Base-by-base conservation (phyloP, 176 grass and related monocot genomes). In the Paspalum notatum region DNA sequence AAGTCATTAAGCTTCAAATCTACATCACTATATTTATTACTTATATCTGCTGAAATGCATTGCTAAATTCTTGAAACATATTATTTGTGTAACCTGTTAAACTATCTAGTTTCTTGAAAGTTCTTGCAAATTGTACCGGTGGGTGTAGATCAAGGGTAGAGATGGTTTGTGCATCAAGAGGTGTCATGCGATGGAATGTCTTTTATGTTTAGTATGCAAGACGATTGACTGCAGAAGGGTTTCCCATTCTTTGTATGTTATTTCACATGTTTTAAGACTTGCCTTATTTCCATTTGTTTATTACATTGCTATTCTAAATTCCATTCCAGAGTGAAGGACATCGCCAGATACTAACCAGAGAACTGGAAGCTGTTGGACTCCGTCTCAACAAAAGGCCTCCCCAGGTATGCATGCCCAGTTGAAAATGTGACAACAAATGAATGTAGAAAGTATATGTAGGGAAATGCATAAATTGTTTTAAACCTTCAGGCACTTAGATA, bases 351-450 rank as follows among this genome's bases (percentile, higher is more conserved):
- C 86, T 99, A 82, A 99, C 92, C 69, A 95, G 68, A 82, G 96
- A 99, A 86, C 44, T 95, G 71, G 92, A 99, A 91, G 90, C 96
- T 86, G 96, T 99, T 75, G 96, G 96, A 50, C 82, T 99, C 39
- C 92, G 90, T 84, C 89, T 95, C 64, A 99, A 99, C 89, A 95
- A 99, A 87, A 95, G 88, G 66, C 96, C 90, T 75, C 96, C 96
- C 43, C 96, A 91, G 89, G 96, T 99, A 89, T 44, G 88, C 93
- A 74, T 80, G 32, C 25, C 52, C 76, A 47, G 10, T 79, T 39
- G 50, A 58, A 82, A 60, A 65, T 65, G 16, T 57, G 14, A 45
- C 22, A 43, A 20, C 41, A 72, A 53, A 57, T 27, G 16, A 26
- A 59, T 72, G 46, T 67, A 66, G 45, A 82, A 40, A 51, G 11